phyloP scores from a whole-genome alignment of 352 stramenopile genomes.

The Phytophthora citrophthora region DNA sequence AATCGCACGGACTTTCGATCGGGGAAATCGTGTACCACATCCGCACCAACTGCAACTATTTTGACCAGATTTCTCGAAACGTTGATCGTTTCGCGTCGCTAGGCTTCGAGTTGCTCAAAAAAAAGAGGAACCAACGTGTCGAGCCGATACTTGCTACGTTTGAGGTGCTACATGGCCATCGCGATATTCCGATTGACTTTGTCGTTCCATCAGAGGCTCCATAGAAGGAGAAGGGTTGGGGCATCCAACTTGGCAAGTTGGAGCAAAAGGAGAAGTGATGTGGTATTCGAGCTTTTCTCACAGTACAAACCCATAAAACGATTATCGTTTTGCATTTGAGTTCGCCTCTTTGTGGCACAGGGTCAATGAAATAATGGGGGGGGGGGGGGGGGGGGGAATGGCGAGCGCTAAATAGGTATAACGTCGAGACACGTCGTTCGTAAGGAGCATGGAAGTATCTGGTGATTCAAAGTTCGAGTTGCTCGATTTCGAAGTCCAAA shows the following conservation, averaged over 20 bases:
- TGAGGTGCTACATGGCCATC: background rate
- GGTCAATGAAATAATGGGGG: no score
- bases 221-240: background rate
- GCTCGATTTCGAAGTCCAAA: no score
- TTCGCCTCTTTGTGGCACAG: no score
- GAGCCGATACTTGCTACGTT: background rate
- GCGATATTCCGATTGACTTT: background rate
- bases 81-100: background rate
- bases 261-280: background rate
- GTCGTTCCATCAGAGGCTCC: background rate
- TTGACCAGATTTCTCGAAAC: background rate
- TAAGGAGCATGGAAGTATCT: no score
- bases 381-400: no score
- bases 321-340: no score
- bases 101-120: background rate
- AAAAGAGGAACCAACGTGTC: background rate
- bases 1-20: background rate
- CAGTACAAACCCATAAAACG: no score
- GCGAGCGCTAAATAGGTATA: no score
- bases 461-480: no score
- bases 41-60: background rate
- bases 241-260: background rate
- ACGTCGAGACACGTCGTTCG: no score
- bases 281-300: no score
- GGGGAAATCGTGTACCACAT: background rate